Conservation (phyloP, 1,139 yeast species). For the Candida sojae region DNA sequence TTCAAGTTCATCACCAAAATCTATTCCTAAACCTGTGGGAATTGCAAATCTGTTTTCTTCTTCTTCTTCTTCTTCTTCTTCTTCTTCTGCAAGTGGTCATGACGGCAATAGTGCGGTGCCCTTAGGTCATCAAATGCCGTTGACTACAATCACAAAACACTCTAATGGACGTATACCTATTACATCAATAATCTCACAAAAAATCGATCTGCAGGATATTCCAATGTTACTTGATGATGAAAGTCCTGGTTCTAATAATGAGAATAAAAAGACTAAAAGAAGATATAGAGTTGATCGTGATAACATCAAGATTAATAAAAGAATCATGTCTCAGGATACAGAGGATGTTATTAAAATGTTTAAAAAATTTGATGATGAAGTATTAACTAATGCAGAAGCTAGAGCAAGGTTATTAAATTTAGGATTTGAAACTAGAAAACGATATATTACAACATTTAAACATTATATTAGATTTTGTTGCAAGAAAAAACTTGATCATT, state of each 20-base stretch:
- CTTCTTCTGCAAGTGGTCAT: background rate
- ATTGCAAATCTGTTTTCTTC: background rate
- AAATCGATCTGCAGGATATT: slow-evolving; percentile 16
- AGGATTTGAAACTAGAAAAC: slow-evolving; percentile 20
- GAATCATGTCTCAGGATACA: slow-evolving; percentile 20
- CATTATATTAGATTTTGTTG: slow-evolving; percentile 20
- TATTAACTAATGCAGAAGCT: slow-evolving; percentile 18
- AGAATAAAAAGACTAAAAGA: slow-evolving; percentile 12
- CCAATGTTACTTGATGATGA: slow-evolving; percentile 11
- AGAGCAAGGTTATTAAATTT: slow-evolving; percentile 15
- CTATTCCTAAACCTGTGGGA: too few species aligned
- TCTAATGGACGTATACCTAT: slow-evolving; percentile 15
- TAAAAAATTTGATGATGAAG: slow-evolving; percentile 20
- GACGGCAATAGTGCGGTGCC: background rate
- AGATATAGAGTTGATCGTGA: slow-evolving; percentile 18
- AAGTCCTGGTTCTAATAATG: background rate
- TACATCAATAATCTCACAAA: slow-evolving; percentile 19
- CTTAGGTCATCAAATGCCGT: background rate
- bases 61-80: background rate
- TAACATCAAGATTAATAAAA: slow-evolving; percentile 18
- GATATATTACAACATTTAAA: slow-evolving; percentile 19
- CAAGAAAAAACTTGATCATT: slow-evolving; percentile 14
- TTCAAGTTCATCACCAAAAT: background rate
- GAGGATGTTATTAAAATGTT: slow-evolving; percentile 20
- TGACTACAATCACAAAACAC: background rate